Percentiles rank a stretch among this genome's conserved stretches.
These are phyloP conservation scores for Maudiozyma saulgeensis DNA, from an alignment of 805 yeast species.

Conservation along the genomic window DNA sequence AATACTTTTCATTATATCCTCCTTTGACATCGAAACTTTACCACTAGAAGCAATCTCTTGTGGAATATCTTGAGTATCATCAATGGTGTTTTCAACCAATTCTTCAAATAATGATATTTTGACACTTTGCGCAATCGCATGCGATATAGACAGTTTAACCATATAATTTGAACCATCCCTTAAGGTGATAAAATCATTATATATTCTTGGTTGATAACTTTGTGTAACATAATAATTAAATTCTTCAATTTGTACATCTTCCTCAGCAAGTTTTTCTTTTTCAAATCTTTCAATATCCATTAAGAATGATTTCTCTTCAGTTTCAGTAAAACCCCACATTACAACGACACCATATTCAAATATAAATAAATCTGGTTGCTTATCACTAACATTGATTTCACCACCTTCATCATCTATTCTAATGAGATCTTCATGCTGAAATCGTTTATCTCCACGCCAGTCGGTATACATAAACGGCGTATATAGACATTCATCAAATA, in stretches of 20 bases:
- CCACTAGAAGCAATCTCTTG: conserved; percentile 92
- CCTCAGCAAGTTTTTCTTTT: conserved; percentile 74
- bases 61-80: conserved; percentile 94
- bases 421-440: conserved; percentile 40
- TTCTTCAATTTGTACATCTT: conserved; percentile 86
- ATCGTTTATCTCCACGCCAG: conserved; percentile 52
- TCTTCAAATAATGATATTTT: conserved; percentile 94
- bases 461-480: conserved; percentile 79
- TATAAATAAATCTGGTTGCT: conserved; percentile 68
- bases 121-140: conserved; percentile 91
- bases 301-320: conserved; percentile 75
- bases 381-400: conserved; percentile 77
- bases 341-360: conserved; percentile 97
- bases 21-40: conserved; percentile 87
- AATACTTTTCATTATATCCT: conserved; percentile 92
- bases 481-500: conserved; percentile 90
- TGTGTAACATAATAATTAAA: conserved; percentile 90
- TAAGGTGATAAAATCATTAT: conserved; percentile 88
- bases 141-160: conserved; percentile 87
- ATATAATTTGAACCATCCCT: conserved; percentile 84
- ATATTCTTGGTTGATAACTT: conserved; percentile 89
- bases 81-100: conserved; percentile 91
- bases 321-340: conserved; percentile 85
- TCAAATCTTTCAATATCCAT: conserved; percentile 84
- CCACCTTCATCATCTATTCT: conserved; percentile 91